Percentiles rank a stretch among this genome's conserved stretches.
These are phyloP conservation scores for Podaxis rugospora DNA, from an alignment of 768 basidiomycete species.

Conservation along the genomic window DNA sequence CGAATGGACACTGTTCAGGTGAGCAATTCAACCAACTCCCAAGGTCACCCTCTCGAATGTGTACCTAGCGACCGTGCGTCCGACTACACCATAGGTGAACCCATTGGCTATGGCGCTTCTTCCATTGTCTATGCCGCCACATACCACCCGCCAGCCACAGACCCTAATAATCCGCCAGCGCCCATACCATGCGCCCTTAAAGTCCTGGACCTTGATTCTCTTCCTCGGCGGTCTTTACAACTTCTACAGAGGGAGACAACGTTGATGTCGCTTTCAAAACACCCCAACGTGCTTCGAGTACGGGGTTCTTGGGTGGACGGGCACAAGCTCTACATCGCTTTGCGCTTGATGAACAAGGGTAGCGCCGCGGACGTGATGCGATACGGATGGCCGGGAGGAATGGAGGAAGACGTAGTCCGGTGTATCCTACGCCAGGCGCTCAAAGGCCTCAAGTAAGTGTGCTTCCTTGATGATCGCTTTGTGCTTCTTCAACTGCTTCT, in stretches of 20 bases:
- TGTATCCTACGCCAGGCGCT: conserved; percentile 84
- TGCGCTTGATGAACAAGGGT: conserved; percentile 87
- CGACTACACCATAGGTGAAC: conserved; percentile 73
- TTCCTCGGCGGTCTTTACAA: conserved; percentile 65
- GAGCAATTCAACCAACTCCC: conserved; percentile 10
- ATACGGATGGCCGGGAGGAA: conserved; percentile 82
- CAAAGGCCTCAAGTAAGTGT: conserved; percentile 75
- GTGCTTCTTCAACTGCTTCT: conserved; percentile 2
- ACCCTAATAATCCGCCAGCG: conserved; percentile 16
- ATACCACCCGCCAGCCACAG: conserved; percentile 37
- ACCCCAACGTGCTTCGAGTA: conserved; percentile 90
- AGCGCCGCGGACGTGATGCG: conserved; percentile 83
- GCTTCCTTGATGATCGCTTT: not conserved
- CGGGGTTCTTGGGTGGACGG: conserved; percentile 87
- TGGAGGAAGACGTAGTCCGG: conserved; percentile 86
- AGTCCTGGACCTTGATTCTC: conserved; percentile 81
- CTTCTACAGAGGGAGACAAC: conserved; percentile 83
- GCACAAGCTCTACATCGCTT: conserved; percentile 79
- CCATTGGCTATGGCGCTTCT: conserved; percentile 90
- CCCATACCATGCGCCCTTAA: conserved; percentile 76
- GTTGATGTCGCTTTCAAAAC: conserved; percentile 88
- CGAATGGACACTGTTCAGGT: conserved; percentile 83
- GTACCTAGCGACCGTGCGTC: conserved; percentile 51
- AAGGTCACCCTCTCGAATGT: conserved; percentile 11
- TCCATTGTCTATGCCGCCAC: conserved; percentile 84